Evolutionary conservation across 2,329 filamentous ascomycete species (phyloP), one percentile per base, ranked within the genome.

Genomic region (Cladosporium sp.): DNA sequence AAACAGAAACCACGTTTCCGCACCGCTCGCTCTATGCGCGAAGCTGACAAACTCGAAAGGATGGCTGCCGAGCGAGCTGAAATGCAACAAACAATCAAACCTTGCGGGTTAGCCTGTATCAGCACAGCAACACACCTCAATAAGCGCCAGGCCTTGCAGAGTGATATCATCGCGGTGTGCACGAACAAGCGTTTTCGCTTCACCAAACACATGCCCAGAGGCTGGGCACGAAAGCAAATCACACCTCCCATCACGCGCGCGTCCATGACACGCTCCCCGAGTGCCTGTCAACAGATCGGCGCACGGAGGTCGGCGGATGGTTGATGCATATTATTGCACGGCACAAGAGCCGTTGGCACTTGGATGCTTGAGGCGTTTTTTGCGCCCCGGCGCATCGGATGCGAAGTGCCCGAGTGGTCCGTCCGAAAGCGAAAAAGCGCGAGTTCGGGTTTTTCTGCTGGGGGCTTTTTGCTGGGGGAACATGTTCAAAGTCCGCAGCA

Each of bases 221-320:
- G n/a, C 40, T 46, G n/a, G 40, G 40, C 40, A 46, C 14, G n/a
- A 44, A 40, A 46, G n/a, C 40, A 46, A 23, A 21, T 46, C 40
- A 46, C 40, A 46, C 5, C 40, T 46, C n/a, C 40, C 10, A 46
- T 46, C 40, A 46, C 40, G n/a, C 40, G 40, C 40, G 40, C 40
- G 40, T 46, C 3, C 40, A 21, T 21, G 40, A 44, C 40, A 44
- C 40, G 40, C 40, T 44, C 40, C 35, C 16, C 35, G 35, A 40
- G 37, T n/a, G 16, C 40, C 40, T 46, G 40, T 55, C 52, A 55
- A 55, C 52, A 55, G 52, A 55, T 55, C 52, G 52, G 52, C 52
- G 52, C 52, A 55, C 52, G 52, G 52, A 55, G 28, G 11, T 21
- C 52, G n/a, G 52, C 52, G 52, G 52, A 55, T 23, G 40, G 40